These are phyloP conservation scores for Fusarium continuum DNA, from an alignment of 2,329 filamentous ascomycete genomes.

Conservation along the genomic window DNA sequence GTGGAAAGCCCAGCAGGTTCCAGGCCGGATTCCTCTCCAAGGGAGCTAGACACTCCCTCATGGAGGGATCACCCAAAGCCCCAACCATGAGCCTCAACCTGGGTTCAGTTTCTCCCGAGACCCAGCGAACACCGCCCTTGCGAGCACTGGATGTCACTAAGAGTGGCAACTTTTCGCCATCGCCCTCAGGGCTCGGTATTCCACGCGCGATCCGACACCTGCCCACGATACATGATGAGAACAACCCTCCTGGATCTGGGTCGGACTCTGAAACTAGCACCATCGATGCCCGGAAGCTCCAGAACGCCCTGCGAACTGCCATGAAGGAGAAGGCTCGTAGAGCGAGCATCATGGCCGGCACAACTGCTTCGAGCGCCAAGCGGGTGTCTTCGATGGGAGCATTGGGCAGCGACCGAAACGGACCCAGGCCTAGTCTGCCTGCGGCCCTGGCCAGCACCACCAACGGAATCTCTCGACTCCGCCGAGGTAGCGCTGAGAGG, in stretches of 20 bases:
- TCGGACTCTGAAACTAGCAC: constrained; percentile 61
- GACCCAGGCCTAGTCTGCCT: constrained; percentile 50
- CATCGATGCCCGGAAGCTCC: constrained; percentile 64
- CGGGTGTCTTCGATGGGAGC: constrained; percentile 59
- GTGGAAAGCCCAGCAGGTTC: constrained; percentile 76
- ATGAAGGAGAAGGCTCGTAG: constrained; percentile 58
- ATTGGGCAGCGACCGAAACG: constrained; percentile 41
- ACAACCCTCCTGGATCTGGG: constrained; percentile 58
- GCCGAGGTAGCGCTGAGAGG: constrained; percentile 61
- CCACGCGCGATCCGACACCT: constrained; percentile 48
- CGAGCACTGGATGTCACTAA: constrained; percentile 61
- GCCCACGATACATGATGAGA: constrained; percentile 59
- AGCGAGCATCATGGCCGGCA: constrained; percentile 51
- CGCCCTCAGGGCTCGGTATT: constrained; percentile 47
- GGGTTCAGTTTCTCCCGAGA: constrained; percentile 55
- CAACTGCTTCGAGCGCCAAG: constrained; percentile 50
- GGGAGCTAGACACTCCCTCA: constrained; percentile 51
- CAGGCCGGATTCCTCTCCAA: constrained; percentile 86
- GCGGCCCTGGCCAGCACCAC: constrained; percentile 58
- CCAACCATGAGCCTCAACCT: constrained; percentile 67
- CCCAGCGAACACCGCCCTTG: constrained; percentile 53
- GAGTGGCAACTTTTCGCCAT: constrained; percentile 61
- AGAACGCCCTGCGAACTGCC: constrained; percentile 62
- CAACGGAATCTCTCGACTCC: constrained; percentile 65
- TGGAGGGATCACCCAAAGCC: constrained; percentile 66